phyloP scores from a whole-genome alignment of 148 eudicot species.

The Dysphania ambrosioides region DNA sequence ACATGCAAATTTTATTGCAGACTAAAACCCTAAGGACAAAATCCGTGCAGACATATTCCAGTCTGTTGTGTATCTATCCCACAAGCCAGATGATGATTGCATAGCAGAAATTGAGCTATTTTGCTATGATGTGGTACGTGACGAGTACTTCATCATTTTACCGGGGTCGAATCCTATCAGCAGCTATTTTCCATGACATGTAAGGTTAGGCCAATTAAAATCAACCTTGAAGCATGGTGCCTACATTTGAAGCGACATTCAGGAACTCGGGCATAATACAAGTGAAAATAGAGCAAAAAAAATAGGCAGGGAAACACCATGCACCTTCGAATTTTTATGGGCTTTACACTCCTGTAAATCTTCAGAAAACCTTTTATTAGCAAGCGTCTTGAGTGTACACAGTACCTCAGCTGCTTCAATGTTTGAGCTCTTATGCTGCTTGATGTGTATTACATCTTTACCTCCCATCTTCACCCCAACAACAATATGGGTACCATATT shows the following conservation, averaged over 20 bases:
- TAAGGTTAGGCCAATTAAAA: not conserved
- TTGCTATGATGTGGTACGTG: not conserved
- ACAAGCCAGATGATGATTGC: not conserved
- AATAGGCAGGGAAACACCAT: not conserved
- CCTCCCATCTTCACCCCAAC: conserved; percentile 98
- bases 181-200: not conserved
- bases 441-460: conserved; percentile 84
- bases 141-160: not conserved
- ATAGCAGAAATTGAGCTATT: not conserved
- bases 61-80: not conserved
- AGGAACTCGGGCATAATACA: not conserved
- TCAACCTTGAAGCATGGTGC: not conserved
- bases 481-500: conserved; percentile 85
- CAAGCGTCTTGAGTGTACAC: conserved; percentile 64
- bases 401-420: conserved; percentile 64
- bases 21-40: not conserved
- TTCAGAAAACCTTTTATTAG: conserved; percentile 71
- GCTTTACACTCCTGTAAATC: conserved; percentile 33
- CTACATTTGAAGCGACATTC: not conserved
- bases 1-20: not conserved
- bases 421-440: conserved; percentile 68
- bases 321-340: conserved; percentile 54
- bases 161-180: not conserved
- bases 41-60: not conserved
- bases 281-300: not conserved